Base-by-base conservation (phyloP, 768 basidiomycete species). In the Tulasnella sp. region DNA sequence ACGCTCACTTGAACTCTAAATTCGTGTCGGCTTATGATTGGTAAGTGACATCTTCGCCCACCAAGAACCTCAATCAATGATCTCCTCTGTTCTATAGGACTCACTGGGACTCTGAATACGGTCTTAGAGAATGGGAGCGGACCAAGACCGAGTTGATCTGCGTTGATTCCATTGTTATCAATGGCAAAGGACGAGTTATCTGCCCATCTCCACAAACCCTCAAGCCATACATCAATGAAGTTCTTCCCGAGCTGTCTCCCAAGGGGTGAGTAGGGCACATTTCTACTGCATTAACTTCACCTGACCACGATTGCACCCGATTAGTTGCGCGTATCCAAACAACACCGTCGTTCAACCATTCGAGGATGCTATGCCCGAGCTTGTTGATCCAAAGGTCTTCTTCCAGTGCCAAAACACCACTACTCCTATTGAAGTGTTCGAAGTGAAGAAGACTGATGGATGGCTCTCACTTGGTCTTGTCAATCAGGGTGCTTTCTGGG, bases 121-220 rank as follows among this genome's bases (percentile, higher is more conserved):
- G 37, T 31, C 16, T 49, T 8, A 12, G 20, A 1, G 34, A 37
- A 22, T 49, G 47, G 37, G 27, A 22, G 4, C 13, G 35, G 19
- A 49, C 47, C n/a, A 22, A 39, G 19, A 49, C 37, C 15, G 47
- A 49, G 47, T n/a, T 22, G 47, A 22, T 49, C 24, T 49, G 47
- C 37, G 35, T 49, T 5, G 47, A 49, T 37, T 49, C 47, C 7
- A 25, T 49, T 2, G 20, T 48, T 19, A 40, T 48, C 15, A 48
- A 48, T 19, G 47, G 47, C 5, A 48, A 32, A 31, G 47, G 35
- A 43, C 47, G 35, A 13, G 31, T 37, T 10, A 25, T 49, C 20
- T 49, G 48, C 25, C 48, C 48, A 16, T 4, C 19, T 9, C 16
- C 33, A 4, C 25, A 41, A 6, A 49, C 48, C 9, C 41, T 49